Percentiles rank a stretch among this genome's conserved stretches.
These are phyloP conservation scores for Penicillium sp. DNA, from an alignment of 2,329 filamentous ascomycete genomes.

Conservation along the genomic window DNA sequence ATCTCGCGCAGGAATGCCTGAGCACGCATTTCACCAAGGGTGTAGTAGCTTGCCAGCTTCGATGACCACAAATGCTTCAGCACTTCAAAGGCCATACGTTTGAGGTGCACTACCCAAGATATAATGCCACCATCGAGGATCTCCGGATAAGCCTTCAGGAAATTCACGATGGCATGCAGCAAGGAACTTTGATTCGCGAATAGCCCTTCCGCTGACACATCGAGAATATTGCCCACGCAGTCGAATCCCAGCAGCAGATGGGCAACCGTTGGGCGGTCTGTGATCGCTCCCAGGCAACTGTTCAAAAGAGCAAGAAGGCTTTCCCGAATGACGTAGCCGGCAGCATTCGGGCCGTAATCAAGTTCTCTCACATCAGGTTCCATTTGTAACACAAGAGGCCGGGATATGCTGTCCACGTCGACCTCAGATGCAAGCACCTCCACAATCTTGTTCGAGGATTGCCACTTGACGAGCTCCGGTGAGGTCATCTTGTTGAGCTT, in stretches of 20 bases:
- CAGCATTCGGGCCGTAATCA: conserved; percentile 65
- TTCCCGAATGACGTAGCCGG: conserved; percentile 77
- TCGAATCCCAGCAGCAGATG: conserved; percentile 87
- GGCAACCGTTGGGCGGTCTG: conserved; percentile 78
- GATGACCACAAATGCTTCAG: conserved; percentile 81
- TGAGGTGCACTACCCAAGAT: conserved; percentile 67
- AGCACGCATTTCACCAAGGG: conserved; percentile 74
- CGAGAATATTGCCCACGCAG: conserved; percentile 68
- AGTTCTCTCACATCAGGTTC: conserved; percentile 64
- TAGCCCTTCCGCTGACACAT: conserved; percentile 63
- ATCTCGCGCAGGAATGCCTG: conserved; percentile 78
- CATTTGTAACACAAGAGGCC: conserved; percentile 68
- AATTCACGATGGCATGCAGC: conserved; percentile 74
- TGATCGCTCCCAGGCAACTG: conserved; percentile 70
- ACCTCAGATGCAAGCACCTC: conserved; percentile 81
- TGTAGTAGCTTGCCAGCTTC: conserved; percentile 69
- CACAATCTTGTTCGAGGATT: conserved; percentile 77
- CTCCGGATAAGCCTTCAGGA: conserved; percentile 68
- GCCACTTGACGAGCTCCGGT: conserved; percentile 58
- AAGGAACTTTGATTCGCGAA: conserved; percentile 72
- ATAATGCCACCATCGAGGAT: conserved; percentile 59
- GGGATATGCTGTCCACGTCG: conserved; percentile 74
- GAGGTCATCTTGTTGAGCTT: conserved; percentile 72
- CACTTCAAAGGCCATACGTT: conserved; percentile 67
- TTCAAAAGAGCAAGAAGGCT: conserved; percentile 84